Conservation (phyloP, 139 green algal genomes). For the Diplosphaera chodatii region DNA sequence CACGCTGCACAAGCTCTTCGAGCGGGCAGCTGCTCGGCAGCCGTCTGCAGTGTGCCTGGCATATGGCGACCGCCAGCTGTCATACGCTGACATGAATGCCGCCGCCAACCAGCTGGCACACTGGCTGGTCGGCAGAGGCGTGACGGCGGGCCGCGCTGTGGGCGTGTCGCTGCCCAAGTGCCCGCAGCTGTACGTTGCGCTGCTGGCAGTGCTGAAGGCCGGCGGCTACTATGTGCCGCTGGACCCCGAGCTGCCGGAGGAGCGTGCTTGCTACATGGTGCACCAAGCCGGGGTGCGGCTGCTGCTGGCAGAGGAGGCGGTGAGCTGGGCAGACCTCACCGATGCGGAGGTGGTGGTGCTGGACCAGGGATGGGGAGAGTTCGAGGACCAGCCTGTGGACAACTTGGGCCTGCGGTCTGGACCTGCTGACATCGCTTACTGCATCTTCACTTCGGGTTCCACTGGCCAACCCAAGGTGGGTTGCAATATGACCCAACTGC, state of each 20-base stretch:
- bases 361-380: no score
- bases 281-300: no score
- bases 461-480: no score
- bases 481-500: no score
- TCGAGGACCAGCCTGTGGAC: no score
- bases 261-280: conserved; percentile 29
- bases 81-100: conserved; percentile 16
- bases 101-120: conserved; percentile 29
- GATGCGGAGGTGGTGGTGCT: no score
- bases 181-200: conserved; percentile 27
- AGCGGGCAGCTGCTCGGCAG: conserved; percentile 3
- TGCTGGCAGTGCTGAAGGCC: conserved; percentile 37
- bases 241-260: conserved; percentile 40
- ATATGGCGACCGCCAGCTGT: background rate
- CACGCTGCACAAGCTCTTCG: conserved; percentile 19
- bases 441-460: no score
- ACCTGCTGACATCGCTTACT: no score
- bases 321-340: no score
- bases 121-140: conserved; percentile 14
- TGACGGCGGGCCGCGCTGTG: conserved; percentile 11
- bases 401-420: no score
- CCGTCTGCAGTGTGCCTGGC: conserved; percentile 16
- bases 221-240: conserved; percentile 51
- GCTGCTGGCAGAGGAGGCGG: no score
- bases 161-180: conserved; percentile 37